These are phyloP conservation scores for Candida jianshihensis DNA, from an alignment of 805 yeast species.

Conservation along the genomic window DNA sequence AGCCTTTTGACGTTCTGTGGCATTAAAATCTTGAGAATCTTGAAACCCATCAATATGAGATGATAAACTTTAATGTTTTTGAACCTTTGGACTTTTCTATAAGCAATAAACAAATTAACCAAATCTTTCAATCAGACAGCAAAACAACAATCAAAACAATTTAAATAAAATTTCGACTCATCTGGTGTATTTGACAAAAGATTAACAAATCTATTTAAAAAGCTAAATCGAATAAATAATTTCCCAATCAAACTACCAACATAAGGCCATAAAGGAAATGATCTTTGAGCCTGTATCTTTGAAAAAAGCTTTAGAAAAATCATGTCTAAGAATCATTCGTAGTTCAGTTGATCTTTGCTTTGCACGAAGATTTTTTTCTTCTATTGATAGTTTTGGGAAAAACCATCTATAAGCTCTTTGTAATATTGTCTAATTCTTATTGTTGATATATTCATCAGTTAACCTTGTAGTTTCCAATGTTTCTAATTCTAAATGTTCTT, in stretches of 20 bases:
- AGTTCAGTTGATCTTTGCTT: constrained; percentile 18
- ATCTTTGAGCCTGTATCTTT: constrained; percentile 9
- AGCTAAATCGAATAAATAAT: constrained; percentile 15
- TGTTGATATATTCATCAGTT: too few species aligned
- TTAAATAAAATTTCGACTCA: constrained; percentile 23
- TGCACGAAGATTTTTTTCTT: background rate
- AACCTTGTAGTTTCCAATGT: too few species aligned
- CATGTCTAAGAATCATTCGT: constrained; percentile 19
- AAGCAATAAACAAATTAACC: constrained; percentile 22
- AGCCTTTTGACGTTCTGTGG: background rate
- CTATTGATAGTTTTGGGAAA: constrained; percentile 5
- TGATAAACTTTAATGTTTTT: constrained; percentile 8
- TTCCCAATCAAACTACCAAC: constrained; percentile 20
- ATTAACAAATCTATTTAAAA: constrained; percentile 14
- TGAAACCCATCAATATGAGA: background rate
- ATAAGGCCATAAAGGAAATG: constrained; percentile 25
- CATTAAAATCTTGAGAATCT: background rate
- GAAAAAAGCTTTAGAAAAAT: constrained; percentile 22
- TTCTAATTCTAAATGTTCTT: constrained; percentile 14
- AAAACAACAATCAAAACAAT: constrained; percentile 23
- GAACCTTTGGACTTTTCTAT: constrained; percentile 20
- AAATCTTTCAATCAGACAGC: constrained; percentile 24
- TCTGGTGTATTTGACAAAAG: constrained; percentile 24
- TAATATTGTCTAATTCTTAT: background rate
- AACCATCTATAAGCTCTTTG: background rate